Conservation (phyloP, 2,329 filamentous ascomycete species). For the Cryoendolithus antarcticus region DNA sequence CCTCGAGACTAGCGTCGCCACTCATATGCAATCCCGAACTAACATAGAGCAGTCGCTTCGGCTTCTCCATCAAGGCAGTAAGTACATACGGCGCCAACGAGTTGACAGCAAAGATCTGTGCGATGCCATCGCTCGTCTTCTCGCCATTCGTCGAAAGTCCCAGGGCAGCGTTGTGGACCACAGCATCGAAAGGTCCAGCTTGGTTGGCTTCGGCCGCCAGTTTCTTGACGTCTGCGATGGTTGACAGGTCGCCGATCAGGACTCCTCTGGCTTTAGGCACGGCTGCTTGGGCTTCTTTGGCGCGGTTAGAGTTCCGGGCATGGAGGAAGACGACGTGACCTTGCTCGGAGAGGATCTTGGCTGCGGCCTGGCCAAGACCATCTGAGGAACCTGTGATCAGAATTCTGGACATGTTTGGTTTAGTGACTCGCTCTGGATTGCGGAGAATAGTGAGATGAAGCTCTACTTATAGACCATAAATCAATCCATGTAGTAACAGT, state of each 20-base stretch:
- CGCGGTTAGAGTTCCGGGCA: slow-evolving; percentile 43
- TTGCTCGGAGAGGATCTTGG: slow-evolving; percentile 36
- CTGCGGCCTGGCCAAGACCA: slow-evolving; percentile 42
- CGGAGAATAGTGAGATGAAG: too few relatives aligned
- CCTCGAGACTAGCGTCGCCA: slow-evolving; percentile 32
- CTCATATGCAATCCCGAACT: slow-evolving; percentile 39
- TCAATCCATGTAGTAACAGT: too few relatives aligned
- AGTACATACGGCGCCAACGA: slow-evolving; percentile 47
- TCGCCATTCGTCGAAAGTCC: slow-evolving; percentile 29
- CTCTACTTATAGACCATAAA: too few relatives aligned
- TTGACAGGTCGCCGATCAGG: slow-evolving; percentile 42
- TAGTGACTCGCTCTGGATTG: background rate
- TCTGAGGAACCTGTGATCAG: slow-evolving; percentile 48
- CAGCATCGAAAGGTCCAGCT: slow-evolving; percentile 39
- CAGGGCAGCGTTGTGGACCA: slow-evolving; percentile 48
- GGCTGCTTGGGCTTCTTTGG: slow-evolving; percentile 34
- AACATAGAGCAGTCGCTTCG: slow-evolving; percentile 40
- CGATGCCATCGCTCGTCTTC: slow-evolving; percentile 36
- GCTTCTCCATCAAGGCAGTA: slow-evolving; percentile 37
- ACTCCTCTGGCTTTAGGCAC: slow-evolving; percentile 40
- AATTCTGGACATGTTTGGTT: slow-evolving; percentile 31
- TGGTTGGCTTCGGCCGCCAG: slow-evolving; percentile 41
- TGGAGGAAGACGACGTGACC: slow-evolving; percentile 47
- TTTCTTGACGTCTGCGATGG: slow-evolving; percentile 37
- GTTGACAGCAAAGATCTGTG: slow-evolving; percentile 43